Evolutionary conservation across 257 asterid species (phyloP), one percentile per base, ranked within the genome.

Genomic region (Penstemon barbatus): DNA sequence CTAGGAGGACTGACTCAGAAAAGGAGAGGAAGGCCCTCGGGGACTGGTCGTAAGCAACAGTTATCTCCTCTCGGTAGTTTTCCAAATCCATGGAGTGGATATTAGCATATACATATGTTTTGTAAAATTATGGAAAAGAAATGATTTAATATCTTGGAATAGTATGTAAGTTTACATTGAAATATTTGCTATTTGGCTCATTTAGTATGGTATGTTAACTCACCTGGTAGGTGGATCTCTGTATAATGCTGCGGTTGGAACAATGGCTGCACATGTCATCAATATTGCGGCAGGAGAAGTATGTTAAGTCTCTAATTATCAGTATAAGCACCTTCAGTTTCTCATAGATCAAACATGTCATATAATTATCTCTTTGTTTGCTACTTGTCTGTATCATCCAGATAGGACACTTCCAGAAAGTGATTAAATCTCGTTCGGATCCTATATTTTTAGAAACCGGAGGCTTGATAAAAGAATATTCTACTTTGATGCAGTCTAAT

Each of bases 11-110:
- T 25, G 33, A 61, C 84, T 72, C 87, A 79, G 51, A 90, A 84
- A 75, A 71, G 87, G 75, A 82, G 93, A 72, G 96, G 92, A 67
- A 80, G 95, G 72, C 96, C 96, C 8, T 89, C 89, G 3, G 92
- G 91, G 65, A 63, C 78, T 63, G 90, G 95, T 33, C 82, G 92
- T 44, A 89, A 85, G 74, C 88, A 80, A 53, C 89, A 80, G 59
- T 70, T 79, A 11, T 71, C 86, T 61, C 78, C 89, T 50, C 70
- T 77, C 57, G 92, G 95, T 89, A 79, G 48, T 19, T 50, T 43
- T 63, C 51, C 68, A 15, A 55, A 3, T 39, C 46, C 38, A 15
- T 54, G 42, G 33, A 25, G 2, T 25, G 33, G 33, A 2, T 25
- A 25, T 25, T 25, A 25, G 33, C 33, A 25, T 25, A 25, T 25